phyloP scores from a whole-genome alignment of 164 flowering plant species.

The Liriodendron chinense region DNA sequence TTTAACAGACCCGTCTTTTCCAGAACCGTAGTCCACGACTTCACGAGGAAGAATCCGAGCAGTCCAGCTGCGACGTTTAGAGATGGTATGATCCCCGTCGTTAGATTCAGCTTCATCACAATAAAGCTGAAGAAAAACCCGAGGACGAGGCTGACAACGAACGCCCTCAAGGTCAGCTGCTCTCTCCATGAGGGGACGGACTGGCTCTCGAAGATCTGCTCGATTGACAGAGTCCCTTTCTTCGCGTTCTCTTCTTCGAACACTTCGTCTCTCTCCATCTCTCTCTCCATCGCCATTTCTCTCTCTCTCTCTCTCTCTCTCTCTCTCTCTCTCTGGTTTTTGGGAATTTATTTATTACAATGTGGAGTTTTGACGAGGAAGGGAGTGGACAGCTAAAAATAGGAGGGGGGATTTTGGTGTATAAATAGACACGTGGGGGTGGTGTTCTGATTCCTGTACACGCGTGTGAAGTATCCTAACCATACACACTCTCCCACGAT shows the following conservation, averaged over 20 bases:
- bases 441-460: too few relatives aligned
- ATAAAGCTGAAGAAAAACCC: slow-evolving; percentile 50
- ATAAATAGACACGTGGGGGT: too few relatives aligned
- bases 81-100: slow-evolving; percentile 66
- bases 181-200: slow-evolving; percentile 46
- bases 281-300: neutral
- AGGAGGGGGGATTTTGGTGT: too few relatives aligned
- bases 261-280: slow-evolving; percentile 4
- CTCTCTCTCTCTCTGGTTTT: slow-evolving; percentile 2
- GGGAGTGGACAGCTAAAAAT: too few relatives aligned
- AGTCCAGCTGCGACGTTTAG: slow-evolving; percentile 67
- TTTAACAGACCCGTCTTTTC: slow-evolving; percentile 32
- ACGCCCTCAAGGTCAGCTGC: slow-evolving; percentile 47
- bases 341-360: too few relatives aligned
- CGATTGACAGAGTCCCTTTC: slow-evolving; percentile 10
- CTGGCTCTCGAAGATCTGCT: slow-evolving; percentile 28
- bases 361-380: too few relatives aligned
- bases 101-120: slow-evolving; percentile 56
- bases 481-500: too few relatives aligned
- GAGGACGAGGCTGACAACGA: slow-evolving; percentile 37
- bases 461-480: too few relatives aligned
- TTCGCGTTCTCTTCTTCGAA: neutral
- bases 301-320: neutral
- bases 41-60: slow-evolving; percentile 49
- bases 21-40: slow-evolving; percentile 33